Percentiles rank a stretch among this genome's conserved stretches.
These are phyloP conservation scores for Thalassiosira exigua DNA, from an alignment of 352 stramenopile genomes.

Conservation along the genomic window DNA sequence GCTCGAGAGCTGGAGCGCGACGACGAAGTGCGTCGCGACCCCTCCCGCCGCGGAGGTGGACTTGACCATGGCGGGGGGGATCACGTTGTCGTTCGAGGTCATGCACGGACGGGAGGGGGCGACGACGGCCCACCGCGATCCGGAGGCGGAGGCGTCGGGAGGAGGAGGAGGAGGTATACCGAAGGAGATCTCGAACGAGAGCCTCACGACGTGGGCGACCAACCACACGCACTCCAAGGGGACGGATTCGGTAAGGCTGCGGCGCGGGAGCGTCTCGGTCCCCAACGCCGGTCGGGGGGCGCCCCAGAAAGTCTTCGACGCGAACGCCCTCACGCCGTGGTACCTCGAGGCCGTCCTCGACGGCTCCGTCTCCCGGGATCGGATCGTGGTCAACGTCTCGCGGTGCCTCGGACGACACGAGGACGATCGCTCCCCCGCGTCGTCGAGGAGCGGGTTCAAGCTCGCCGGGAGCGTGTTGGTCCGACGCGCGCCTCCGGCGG, in stretches of 20 bases:
- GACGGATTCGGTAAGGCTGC: slow-evolving; percentile 2
- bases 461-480: slow-evolving; percentile 74
- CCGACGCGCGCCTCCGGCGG: slow-evolving; percentile 39
- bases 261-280: neutral
- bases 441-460: slow-evolving; percentile 58
- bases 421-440: slow-evolving; percentile 46
- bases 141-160: too few species aligned
- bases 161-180: slow-evolving; percentile 3
- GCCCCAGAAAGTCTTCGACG: slow-evolving; percentile 65
- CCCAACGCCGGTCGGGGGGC: neutral
- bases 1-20: slow-evolving; percentile 68
- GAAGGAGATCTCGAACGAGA: slow-evolving; percentile 51
- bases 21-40: slow-evolving; percentile 73
- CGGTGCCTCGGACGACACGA: slow-evolving; percentile 64
- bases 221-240: slow-evolving; percentile 26
- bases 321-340: slow-evolving; percentile 80
- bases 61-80: slow-evolving; percentile 77
- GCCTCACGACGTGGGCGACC: slow-evolving; percentile 75
- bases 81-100: slow-evolving; percentile 78
- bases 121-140: neutral
- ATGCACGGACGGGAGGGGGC: slow-evolving; percentile 76
- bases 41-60: slow-evolving; percentile 80
- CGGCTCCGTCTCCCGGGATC: slow-evolving; percentile 66
- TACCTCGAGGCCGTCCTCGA: slow-evolving; percentile 75
- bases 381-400: slow-evolving; percentile 73